Evolutionary conservation across 1,284 basidiomycete genomes (phyloP).

Genomic region (Pseudomicrostroma phylloplanum): DNA sequence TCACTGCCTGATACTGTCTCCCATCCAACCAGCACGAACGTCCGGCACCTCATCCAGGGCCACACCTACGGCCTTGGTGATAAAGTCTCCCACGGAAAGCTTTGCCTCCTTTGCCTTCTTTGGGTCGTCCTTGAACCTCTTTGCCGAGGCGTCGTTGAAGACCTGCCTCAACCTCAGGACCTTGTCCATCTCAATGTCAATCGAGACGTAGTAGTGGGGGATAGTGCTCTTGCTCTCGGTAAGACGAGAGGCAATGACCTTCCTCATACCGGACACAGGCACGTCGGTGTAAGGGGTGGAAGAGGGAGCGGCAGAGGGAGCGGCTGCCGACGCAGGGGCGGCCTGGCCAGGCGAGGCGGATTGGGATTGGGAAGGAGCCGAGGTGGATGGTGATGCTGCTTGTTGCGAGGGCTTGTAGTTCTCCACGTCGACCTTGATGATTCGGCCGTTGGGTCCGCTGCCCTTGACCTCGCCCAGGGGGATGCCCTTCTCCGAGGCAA

Average conservation of each 20-base stretch:
- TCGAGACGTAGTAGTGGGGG: constrained; percentile 96
- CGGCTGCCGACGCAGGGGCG: constrained; percentile 18
- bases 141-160: constrained; percentile 67
- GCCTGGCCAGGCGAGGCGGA: constrained; percentile 19
- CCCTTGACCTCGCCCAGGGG: constrained; percentile 88
- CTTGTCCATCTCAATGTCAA: constrained; percentile 95
- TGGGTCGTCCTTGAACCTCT: constrained; percentile 40
- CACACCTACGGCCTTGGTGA: constrained; percentile 87
- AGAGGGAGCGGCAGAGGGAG: constrained; percentile 40
- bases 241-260: constrained; percentile 81
- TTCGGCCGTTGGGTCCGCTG: constrained; percentile 85
- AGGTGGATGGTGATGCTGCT: constrained; percentile 20
- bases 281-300: constrained; percentile 74
- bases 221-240: constrained; percentile 86
- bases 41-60: constrained; percentile 93
- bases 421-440: constrained; percentile 89
- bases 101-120: constrained; percentile 73
- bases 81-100: constrained; percentile 96
- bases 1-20: constrained; percentile 78
- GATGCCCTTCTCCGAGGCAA: constrained; percentile 89
- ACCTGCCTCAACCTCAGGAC: constrained; percentile 86
- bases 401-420: constrained; percentile 58
- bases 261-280: constrained; percentile 91
- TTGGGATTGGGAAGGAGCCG: constrained; percentile 10
- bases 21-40: constrained; percentile 95